These are phyloP conservation scores for Gyromitra esculenta DNA, from an alignment of 2,329 filamentous ascomycete genomes.

Conservation along the genomic window DNA sequence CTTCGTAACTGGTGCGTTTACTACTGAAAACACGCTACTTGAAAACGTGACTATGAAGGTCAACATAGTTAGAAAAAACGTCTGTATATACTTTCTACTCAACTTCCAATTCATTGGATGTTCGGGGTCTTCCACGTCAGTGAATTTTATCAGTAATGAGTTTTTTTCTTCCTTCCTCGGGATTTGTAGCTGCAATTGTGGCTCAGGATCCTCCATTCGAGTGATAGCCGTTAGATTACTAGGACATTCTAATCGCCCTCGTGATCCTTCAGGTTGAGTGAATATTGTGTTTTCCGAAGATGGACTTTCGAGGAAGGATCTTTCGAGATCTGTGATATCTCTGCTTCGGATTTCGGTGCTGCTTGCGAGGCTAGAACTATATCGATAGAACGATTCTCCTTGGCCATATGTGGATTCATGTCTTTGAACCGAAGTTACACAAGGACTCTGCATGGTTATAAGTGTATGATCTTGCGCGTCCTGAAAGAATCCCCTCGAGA, in stretches of 20 bases:
- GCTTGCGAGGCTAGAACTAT: neutral
- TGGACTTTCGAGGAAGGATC: neutral
- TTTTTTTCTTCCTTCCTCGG: slow-evolving; percentile 65
- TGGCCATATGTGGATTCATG: neutral
- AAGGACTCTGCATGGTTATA: neutral
- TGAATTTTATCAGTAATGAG: slow-evolving; percentile 84
- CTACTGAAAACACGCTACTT: slow-evolving; percentile 77
- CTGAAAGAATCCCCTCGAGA: neutral
- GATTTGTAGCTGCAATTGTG: neutral
- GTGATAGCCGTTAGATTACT: neutral
- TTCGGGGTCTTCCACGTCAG: slow-evolving; percentile 81
- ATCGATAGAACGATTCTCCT: neutral
- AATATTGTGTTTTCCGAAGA: slow-evolving; percentile 1
- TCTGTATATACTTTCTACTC: slow-evolving; percentile 78
- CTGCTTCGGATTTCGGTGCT: neutral
- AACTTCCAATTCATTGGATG: slow-evolving; percentile 88
- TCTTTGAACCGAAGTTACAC: neutral
- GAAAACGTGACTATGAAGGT: slow-evolving; percentile 78
- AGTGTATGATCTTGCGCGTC: neutral
- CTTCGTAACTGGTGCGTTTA: slow-evolving; percentile 63
- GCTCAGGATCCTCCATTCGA: neutral
- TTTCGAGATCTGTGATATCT: neutral
- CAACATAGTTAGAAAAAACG: slow-evolving; percentile 75
- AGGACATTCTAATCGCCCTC: neutral
- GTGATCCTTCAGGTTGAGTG: neutral